Base-by-base conservation (phyloP, 768 basidiomycete species). In the Suillus americanus region DNA sequence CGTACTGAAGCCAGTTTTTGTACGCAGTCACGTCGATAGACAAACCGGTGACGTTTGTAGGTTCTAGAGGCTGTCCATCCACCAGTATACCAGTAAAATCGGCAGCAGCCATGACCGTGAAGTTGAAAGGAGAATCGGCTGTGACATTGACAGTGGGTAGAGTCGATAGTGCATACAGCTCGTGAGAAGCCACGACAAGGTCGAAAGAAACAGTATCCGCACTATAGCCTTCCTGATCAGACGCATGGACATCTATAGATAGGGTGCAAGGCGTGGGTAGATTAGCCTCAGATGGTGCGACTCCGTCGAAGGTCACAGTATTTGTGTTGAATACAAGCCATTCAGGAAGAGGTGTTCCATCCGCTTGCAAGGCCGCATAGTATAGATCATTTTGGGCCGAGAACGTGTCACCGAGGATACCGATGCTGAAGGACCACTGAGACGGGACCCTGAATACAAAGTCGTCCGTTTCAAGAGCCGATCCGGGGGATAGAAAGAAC, bases 351-450 rank as follows among this genome's bases (percentile, higher is more conserved):
- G 81, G 79, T 1, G 87, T 85, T n/a, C 92, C 89, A 67, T 93
- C 86, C 1, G 81, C 78, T 70, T 85, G 84, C 40, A 84, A 80
- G 33, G 89, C 87, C 12, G 82, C 80, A 71, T 95, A 95, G 72
- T 73, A 89, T 45, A 92, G 69, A 33, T 77, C 78, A 40, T 83
- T 77, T 54, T 75, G 64, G 37, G 83, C 78, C 2, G 72, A 64
- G 74, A 88, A 89, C 2, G 91, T 95, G 41, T 83, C 79, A 65
- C 84, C 80, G 60, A 87, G 77, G 69, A 97, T 86, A 16, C 95
- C 96, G 64, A 98, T 84, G 70, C 92, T 94, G 78, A 97, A 98
- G 0, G 92, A 92, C 94, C 95, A 97, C 53, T 79, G 75, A 8
- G 85, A 85, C 1, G 94, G 94, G 12, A 97, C 85, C 60, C 94